Percentiles rank a stretch among this genome's conserved stretches.
These are phyloP conservation scores for Monosporozyma solicola DNA, from an alignment of 805 yeast genomes.

Conservation along the genomic window DNA sequence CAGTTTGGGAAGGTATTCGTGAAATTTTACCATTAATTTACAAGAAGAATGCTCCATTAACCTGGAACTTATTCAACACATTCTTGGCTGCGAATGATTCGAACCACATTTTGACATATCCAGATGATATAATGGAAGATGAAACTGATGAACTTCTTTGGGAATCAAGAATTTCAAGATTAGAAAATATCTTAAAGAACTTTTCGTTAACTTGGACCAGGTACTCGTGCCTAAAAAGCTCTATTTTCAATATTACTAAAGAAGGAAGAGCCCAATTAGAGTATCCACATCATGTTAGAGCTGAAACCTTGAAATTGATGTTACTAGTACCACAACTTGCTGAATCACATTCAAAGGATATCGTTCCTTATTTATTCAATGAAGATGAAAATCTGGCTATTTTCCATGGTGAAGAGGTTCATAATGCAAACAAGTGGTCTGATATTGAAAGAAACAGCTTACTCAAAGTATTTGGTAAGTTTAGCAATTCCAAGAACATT, in stretches of 20 bases:
- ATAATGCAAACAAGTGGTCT: slow-evolving; percentile 31
- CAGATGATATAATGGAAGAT: slow-evolving; percentile 9
- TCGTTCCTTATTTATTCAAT: slow-evolving; percentile 51
- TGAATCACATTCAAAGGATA: slow-evolving; percentile 47
- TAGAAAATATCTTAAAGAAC: slow-evolving; percentile 34
- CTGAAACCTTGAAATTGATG: slow-evolving; percentile 51
- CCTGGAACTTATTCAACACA: slow-evolving; percentile 48
- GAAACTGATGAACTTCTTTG: slow-evolving; percentile 22
- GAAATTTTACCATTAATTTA: slow-evolving; percentile 47
- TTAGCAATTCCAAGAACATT: slow-evolving; percentile 53
- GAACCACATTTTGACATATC: slow-evolving; percentile 12
- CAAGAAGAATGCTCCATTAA: slow-evolving; percentile 32
- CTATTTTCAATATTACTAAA: slow-evolving; percentile 34
- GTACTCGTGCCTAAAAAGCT: slow-evolving; percentile 29
- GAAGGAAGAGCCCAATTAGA: slow-evolving; percentile 30
- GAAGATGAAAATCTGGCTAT: slow-evolving; percentile 17
- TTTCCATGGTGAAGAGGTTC: slow-evolving; percentile 5
- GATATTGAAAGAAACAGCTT: slow-evolving; percentile 48
- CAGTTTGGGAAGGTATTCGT: slow-evolving; percentile 71
- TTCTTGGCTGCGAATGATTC: slow-evolving; percentile 27
- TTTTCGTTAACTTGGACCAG: slow-evolving; percentile 23
- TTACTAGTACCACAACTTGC: slow-evolving; percentile 54
- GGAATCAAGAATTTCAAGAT: slow-evolving; percentile 39
- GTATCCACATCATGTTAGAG: slow-evolving; percentile 41
- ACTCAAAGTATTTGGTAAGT: slow-evolving; percentile 52